Base-by-base conservation (phyloP, 345 rosid species). In the Melaleuca quinquenervia region DNA sequence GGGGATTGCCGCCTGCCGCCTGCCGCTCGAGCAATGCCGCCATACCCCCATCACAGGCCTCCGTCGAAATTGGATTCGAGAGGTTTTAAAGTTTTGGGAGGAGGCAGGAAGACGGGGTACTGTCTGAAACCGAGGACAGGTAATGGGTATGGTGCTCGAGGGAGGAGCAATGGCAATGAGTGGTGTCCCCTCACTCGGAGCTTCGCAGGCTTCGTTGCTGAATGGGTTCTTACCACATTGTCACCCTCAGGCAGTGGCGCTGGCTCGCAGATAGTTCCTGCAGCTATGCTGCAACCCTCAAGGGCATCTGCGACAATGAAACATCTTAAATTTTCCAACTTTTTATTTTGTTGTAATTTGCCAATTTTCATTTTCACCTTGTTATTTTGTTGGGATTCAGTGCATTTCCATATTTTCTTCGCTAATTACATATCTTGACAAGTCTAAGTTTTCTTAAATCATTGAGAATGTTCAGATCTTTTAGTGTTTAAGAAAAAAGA, bases 41-140 rank as follows among this genome's bases (percentile, higher is more conserved):
- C 1, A 5, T 53, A 2, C 41, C 24, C 26, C 58, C 2, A 0
- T 20, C 56, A 0, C 2, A 54, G 26, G 8, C 26, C 56, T 54
- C 1, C 8, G 0, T 54, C 0, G 26, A 24, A 0, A 4, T 3
- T 0, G 11, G 0, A 10, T 20, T 1, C 21, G 0, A 54, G 56
- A 54, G 56, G 26, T 54, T 54, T 54, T 20, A 21, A 21, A 24
- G 26, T 20, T 26, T 54, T 0, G 11, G 56, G 56, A 22, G 6
- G 22, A 21, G 56, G 21, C 11, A 54, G 41, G 41, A 41, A 41
- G 41, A 41, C 3, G 41, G 41, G 41, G 41, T 41, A 41, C 41
- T 41, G 41, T 11, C 21, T 53, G 20, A 53, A 53, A 53, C 24
- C 26, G 5, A 54, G 58, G 10, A 41, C 41, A 41, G 41, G 41